phyloP scores from a whole-genome alignment of 305 asterid genomes.

The Fraxinus xanthoxyloides region DNA sequence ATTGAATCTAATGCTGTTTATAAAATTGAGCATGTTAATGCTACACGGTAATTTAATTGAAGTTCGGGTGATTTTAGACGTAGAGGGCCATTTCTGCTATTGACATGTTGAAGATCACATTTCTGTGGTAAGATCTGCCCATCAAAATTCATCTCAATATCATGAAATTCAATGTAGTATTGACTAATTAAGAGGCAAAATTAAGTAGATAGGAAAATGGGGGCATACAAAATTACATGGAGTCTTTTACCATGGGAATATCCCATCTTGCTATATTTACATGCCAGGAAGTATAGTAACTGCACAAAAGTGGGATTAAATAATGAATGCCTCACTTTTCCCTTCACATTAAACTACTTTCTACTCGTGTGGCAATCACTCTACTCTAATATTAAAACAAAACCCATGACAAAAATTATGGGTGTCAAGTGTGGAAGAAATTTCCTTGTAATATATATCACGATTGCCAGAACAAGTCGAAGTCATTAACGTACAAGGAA shows the following conservation, averaged over 20 bases:
- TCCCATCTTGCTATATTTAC: conserved; percentile 58
- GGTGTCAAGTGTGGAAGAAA: conserved; percentile 50
- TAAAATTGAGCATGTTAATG: background rate
- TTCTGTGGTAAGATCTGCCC: background rate
- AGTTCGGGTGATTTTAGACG: background rate
- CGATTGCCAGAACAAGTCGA: conserved; percentile 85
- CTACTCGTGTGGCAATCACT: conserved; percentile 54
- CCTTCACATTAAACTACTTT: conserved; percentile 28
- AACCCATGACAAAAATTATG: conserved; percentile 65
- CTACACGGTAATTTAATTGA: background rate
- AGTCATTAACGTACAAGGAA: conserved; percentile 87
- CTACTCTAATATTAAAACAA: conserved; percentile 42
- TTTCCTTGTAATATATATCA: conserved; percentile 35
- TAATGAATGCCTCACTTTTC: conserved; percentile 48
- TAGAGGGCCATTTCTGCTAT: background rate
- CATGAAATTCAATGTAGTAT: conserved; percentile 3
- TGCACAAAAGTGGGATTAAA: conserved; percentile 50
- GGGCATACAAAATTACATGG: conserved; percentile 20
- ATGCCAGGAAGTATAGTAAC: conserved; percentile 39
- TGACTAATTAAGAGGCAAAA: background rate
- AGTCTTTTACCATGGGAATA: conserved; percentile 29
- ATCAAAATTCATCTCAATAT: background rate
- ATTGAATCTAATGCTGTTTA: background rate
- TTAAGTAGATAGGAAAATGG: background rate
- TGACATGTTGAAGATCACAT: background rate